Conservation (phyloP, 2,329 filamentous ascomycete species). For the Mollisia scopiformis region DNA sequence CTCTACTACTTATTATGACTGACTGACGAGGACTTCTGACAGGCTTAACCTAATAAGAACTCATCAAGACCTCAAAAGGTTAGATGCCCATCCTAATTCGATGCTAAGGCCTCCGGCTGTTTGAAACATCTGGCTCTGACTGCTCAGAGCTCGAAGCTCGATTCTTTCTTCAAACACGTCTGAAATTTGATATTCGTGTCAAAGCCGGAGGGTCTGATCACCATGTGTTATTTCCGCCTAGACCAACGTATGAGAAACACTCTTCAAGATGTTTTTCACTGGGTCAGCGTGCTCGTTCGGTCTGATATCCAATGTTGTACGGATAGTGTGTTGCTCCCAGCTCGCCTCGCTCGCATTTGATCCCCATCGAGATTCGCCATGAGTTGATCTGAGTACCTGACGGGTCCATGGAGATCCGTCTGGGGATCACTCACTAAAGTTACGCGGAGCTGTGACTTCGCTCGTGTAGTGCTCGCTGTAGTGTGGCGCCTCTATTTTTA, state of each 20-base stretch:
- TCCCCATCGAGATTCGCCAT: neutral
- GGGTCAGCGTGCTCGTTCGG: too few relatives aligned
- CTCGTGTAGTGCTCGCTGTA: neutral
- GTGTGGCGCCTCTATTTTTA: conserved; percentile 6
- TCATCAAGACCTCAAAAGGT: neutral
- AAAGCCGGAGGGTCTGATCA: neutral
- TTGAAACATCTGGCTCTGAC: neutral
- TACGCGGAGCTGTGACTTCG: neutral
- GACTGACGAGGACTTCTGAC: neutral
- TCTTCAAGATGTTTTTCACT: too few relatives aligned
- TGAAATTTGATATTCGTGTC: neutral
- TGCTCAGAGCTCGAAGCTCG: neutral
- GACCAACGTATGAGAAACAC: too few relatives aligned
- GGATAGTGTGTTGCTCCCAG: too few relatives aligned
- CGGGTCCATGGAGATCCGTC: neutral
- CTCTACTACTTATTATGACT: neutral
- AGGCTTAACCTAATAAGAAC: neutral
- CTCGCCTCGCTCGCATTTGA: neutral
- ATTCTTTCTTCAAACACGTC: neutral
- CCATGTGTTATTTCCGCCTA: neutral
- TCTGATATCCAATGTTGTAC: too few relatives aligned
- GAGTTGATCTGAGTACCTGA: neutral
- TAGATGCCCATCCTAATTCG: neutral
- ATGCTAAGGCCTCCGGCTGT: neutral
- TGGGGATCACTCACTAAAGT: neutral